Evolutionary conservation across 1,139 yeast species (phyloP), one percentile per base, ranked within the genome.

Genomic region (Candida mesenterica): DNA sequence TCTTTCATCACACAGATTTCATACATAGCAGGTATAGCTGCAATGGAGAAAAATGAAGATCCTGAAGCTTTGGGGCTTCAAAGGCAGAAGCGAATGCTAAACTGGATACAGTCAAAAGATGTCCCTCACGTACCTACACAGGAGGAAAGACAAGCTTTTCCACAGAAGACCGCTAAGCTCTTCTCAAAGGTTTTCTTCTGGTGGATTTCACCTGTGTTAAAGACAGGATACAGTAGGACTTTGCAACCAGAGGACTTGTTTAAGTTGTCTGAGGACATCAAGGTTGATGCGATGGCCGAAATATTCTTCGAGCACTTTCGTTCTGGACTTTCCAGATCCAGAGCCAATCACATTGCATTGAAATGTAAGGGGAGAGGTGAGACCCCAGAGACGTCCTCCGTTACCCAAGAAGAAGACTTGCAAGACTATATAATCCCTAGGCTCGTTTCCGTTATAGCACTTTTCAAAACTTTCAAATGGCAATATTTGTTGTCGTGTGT

Each of bases 191-290:
- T 65, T 1, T 71, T 73, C 48, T 75, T 75, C 55, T 65, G 75
- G 71, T 73, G 79, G 77, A 45, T 75, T 34, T 42, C 48, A 27
- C 80, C 80, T 1, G 50, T 75, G 15, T 55, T 75, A 65, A 49
- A 47, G 17, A 58, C 65, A 10, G 81, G 81, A 1, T 75, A 75
- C 48, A 68, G 64, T 47, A 57, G 81, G 41, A 75, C 79, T 3
- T 54, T 75, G 37, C 61, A 61, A 30, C 68, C 72, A 1, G 62
- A 63, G 18, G 80, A 75, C 50, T 54, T 75, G 42, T 74, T 59
- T 46, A 48, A 43, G 19, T 48, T 75, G 30, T 57, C 66, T 9
- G 68, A 70, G 5, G 61, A 62, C 16, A 51, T 69, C 39, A 60
- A 55, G 29, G 64, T 69, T 16, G 64, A 70, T 26, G 30, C 41